Conservation (phyloP, 2,329 filamentous ascomycete genomes). For the Pochonia chlamydosporia region DNA sequence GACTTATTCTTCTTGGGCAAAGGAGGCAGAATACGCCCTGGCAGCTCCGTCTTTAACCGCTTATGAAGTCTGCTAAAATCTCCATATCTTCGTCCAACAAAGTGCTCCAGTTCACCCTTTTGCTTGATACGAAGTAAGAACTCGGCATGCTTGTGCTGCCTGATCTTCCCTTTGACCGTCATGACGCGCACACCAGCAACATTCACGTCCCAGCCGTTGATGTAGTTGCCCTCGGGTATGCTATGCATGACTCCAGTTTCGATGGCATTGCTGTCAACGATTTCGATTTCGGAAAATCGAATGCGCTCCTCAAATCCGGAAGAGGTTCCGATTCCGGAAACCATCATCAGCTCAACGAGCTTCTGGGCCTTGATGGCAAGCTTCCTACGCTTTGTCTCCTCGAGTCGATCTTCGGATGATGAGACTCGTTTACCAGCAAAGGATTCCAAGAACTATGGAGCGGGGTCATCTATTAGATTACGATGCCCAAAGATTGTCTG, state of each 20-base stretch:
- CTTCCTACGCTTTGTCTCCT: slow-evolving; percentile 93
- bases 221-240: slow-evolving; percentile 81
- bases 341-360: slow-evolving; percentile 98
- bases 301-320: slow-evolving; percentile 98
- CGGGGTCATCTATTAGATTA: not conserved
- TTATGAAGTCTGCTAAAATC: slow-evolving; percentile 81
- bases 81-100: slow-evolving; percentile 79
- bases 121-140: slow-evolving; percentile 84
- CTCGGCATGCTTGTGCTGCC: slow-evolving; percentile 90
- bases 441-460: slow-evolving; percentile 77
- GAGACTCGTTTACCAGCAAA: slow-evolving; percentile 97
- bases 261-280: slow-evolving; percentile 88
- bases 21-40: slow-evolving; percentile 81
- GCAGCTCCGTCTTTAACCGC: slow-evolving; percentile 74
- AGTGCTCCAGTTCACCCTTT: slow-evolving; percentile 67
- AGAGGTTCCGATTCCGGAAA: slow-evolving; percentile 90
- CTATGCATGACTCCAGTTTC: slow-evolving; percentile 84
- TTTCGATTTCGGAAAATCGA: slow-evolving; percentile 92
- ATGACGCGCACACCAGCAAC: slow-evolving; percentile 81
- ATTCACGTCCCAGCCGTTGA: slow-evolving; percentile 97
- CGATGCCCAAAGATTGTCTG: no score
- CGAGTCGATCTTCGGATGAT: slow-evolving; percentile 88
- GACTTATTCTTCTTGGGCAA: slow-evolving; percentile 90
- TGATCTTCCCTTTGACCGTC: slow-evolving; percentile 76
- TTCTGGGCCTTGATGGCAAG: slow-evolving; percentile 90